phyloP scores from a whole-genome alignment of 2,329 filamentous ascomycete species.

The Pestalotiopsis sp. region DNA sequence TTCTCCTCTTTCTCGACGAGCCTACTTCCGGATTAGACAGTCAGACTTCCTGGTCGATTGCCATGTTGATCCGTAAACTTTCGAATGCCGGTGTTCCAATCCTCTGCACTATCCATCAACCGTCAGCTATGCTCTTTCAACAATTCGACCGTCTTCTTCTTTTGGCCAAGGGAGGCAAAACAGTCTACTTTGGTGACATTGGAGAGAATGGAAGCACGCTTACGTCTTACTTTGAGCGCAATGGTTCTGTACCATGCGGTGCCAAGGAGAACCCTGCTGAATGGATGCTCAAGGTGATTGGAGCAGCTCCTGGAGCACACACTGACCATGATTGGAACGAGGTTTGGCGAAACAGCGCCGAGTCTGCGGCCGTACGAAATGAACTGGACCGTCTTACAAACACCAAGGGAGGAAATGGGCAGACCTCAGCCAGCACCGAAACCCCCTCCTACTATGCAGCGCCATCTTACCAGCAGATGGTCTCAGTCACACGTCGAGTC shows the following conservation, averaged over 20 bases:
- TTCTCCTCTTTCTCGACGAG: conserved; percentile 75
- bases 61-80: conserved; percentile 67
- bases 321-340: conserved; percentile 66
- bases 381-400: conserved; percentile 43
- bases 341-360: conserved; percentile 46
- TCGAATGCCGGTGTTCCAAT: conserved; percentile 44
- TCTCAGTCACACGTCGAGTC: conserved; percentile 70
- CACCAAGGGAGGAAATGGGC: not conserved
- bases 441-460: conserved; percentile 65
- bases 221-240: conserved; percentile 59
- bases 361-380: conserved; percentile 52
- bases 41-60: conserved; percentile 74
- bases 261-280: conserved; percentile 64
- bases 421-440: conserved; percentile 51
- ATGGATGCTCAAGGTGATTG: conserved; percentile 56
- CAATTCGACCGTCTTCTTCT: conserved; percentile 55
- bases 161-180: conserved; percentile 54
- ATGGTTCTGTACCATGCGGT: conserved; percentile 55
- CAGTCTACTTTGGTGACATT: conserved; percentile 59
- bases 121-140: conserved; percentile 41
- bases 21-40: conserved; percentile 75
- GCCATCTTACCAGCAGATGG: conserved; percentile 69
- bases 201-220: conserved; percentile 50
- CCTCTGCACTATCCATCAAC: conserved; percentile 47
- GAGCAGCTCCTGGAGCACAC: conserved; percentile 49